A percentile compares a stretch with the other conserved stretches of the same genome.
Evolutionary conservation across 164 flowering plant species (phyloP).

Genomic region (Chloranthus sessilifolius): DNA sequence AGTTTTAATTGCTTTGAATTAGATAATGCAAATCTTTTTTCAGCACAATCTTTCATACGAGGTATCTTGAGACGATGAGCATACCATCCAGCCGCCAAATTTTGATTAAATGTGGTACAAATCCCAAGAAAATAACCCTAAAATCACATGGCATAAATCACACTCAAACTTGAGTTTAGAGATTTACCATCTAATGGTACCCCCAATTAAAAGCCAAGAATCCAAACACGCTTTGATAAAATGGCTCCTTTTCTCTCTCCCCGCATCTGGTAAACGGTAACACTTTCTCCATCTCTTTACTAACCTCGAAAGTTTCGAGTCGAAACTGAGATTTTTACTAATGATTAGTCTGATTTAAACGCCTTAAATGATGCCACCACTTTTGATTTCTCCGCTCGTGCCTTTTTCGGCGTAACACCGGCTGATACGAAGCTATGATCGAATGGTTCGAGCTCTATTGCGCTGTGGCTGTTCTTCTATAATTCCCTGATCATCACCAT

Average conservation of each 20-base stretch:
- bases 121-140: no score
- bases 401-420: conserved; percentile 19
- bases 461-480: conserved; percentile 32
- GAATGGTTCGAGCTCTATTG: conserved; percentile 12
- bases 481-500: conserved; percentile 28
- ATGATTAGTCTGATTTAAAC: conserved; percentile 23
- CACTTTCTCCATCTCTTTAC: conserved; percentile 6
- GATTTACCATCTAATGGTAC: no score
- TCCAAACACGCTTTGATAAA: conserved; percentile 23
- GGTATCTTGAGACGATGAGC: no score
- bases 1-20: no score
- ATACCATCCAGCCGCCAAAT: no score
- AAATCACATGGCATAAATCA: no score
- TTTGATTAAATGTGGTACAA: no score
- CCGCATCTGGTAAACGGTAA: conserved; percentile 9
- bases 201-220: no score
- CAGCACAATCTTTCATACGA: no score
- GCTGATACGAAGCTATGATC: conserved; percentile 18
- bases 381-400: conserved; percentile 24
- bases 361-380: conserved; percentile 12
- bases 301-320: no score
- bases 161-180: no score
- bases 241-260: conserved; percentile 11
- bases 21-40: no score
- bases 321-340: conserved; percentile 11